Conservation (phyloP, 2,329 filamentous ascomycete genomes). For the Bipolaris zeicola region DNA sequence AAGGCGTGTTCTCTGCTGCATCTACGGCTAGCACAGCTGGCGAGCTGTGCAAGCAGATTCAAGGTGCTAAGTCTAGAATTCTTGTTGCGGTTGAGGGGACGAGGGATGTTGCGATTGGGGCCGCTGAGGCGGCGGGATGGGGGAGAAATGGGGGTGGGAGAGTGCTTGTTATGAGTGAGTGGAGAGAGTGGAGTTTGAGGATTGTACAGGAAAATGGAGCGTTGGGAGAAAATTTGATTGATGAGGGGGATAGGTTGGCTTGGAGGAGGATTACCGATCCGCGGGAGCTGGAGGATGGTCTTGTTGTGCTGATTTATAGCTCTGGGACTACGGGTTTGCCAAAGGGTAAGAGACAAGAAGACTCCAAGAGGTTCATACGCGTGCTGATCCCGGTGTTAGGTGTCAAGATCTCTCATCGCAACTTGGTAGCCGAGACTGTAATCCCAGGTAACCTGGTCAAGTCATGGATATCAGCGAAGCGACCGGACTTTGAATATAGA, state of each 20-base stretch:
- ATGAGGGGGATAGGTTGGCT: conserved; percentile 51
- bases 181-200: conserved; percentile 44
- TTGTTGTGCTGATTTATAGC: conserved; percentile 55
- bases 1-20: conserved; percentile 64
- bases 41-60: conserved; percentile 59
- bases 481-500: conserved; percentile 43
- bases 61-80: conserved; percentile 50
- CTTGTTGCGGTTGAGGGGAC: conserved; percentile 58
- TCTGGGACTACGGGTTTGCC: conserved; percentile 56
- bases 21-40: conserved; percentile 56
- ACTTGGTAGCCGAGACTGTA: conserved; percentile 50
- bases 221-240: conserved; percentile 29
- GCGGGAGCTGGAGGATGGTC: conserved; percentile 52
- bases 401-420: conserved; percentile 53
- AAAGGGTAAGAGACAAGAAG: conserved; percentile 38
- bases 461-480: conserved; percentile 28
- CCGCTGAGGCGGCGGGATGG: conserved; percentile 56
- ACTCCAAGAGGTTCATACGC: background rate
- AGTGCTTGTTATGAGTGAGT: conserved; percentile 59
- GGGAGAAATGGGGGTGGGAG: conserved; percentile 44
- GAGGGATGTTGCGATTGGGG: conserved; percentile 54
- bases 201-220: conserved; percentile 36
- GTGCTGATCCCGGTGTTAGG: background rate
- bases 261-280: conserved; percentile 63
- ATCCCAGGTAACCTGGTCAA: conserved; percentile 43